Evolutionary conservation across 805 yeast species (phyloP), one percentile per base, ranked within the genome.

Genomic region (Metschnikowia drakensbergensis): DNA sequence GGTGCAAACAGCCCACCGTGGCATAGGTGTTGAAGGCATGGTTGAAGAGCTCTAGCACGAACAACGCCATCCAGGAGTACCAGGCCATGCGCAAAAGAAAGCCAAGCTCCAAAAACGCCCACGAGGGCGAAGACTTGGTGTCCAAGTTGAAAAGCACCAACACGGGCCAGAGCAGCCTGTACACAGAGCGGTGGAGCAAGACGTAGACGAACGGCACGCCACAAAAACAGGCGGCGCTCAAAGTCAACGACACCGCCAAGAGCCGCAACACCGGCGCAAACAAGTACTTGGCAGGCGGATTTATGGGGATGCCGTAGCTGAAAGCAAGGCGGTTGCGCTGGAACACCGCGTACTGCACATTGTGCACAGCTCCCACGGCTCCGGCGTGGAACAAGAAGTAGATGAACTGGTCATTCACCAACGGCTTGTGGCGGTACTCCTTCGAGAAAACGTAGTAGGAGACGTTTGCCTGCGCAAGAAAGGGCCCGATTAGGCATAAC

Each of bases 1-100:
- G 82, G 56, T 83, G 84, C 45, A 86, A 60, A 61, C 92, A 86
- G 2, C 94, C 92, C 54, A 84, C 76, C 10, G 84, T 76, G 48
- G 87, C 75, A 60, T 84, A 85, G 2, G 85, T 84, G 57, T 81
- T 73, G 60, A 77, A 86, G 0, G 82, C 65, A 48, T 79, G 75
- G 58, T 83, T 83, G 25, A 77, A 61, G 6, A 76, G 40, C 57
- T 86, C 90, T 80, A 86, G 80, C 8, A 62, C 55, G 33, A 72
- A 58, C 34, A 68, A 63, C 23, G 68, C 52, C n/a, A 72, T 55
- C 51, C 62, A 74, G 29, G 72, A 67, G 38, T 33, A 32, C 45
- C 45, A 32, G n/a, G 37, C 31, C 37, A 42, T 13, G 6, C 11
- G n/a, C n/a, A 26, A 13, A 3, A 65, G 58, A 23, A 60, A 58